A percentile compares a stretch with the other conserved stretches of the same genome.
phyloP scores from a whole-genome alignment of 306 rosid species.

The Cucumis melo region DNA sequence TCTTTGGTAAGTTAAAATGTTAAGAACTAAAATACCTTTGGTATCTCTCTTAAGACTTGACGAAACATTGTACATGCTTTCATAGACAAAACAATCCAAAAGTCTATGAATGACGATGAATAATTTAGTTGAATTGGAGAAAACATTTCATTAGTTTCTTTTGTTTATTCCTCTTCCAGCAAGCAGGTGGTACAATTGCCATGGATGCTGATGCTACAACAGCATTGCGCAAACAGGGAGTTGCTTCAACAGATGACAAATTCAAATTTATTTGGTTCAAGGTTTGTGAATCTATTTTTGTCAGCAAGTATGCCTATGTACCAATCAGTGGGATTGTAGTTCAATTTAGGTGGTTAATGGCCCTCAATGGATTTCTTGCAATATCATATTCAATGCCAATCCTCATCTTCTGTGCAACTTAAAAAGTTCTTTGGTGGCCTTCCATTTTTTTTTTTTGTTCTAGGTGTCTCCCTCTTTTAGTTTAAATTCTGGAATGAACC shows the following conservation, averaged over 20 bases:
- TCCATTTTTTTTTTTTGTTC: background rate
- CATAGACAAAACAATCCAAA: background rate
- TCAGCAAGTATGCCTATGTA: background rate
- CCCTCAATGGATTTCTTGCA: background rate
- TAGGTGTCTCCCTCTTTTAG: background rate
- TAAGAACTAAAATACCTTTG: background rate
- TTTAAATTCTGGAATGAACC: background rate
- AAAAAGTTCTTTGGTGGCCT: background rate
- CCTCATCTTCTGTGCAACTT: background rate
- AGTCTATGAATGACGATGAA: background rate
- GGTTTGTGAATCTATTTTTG: conserved; percentile 26
- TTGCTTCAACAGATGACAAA: conserved; percentile 72
- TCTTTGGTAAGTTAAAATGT: background rate
- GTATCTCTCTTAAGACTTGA: background rate
- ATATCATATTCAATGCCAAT: background rate
- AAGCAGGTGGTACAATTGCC: conserved; percentile 78
- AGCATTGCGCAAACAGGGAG: conserved; percentile 48
- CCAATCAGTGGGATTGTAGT: background rate
- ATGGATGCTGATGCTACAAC: conserved; percentile 96
- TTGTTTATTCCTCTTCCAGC: conserved; percentile 34
- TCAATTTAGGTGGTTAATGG: background rate
- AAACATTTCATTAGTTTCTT: background rate
- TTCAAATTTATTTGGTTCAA: conserved; percentile 64
- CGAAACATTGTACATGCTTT: background rate
- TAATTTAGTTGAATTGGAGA: background rate